Base-by-base conservation (phyloP, 2,329 filamentous ascomycete genomes). In the Fusarium sp. region DNA sequence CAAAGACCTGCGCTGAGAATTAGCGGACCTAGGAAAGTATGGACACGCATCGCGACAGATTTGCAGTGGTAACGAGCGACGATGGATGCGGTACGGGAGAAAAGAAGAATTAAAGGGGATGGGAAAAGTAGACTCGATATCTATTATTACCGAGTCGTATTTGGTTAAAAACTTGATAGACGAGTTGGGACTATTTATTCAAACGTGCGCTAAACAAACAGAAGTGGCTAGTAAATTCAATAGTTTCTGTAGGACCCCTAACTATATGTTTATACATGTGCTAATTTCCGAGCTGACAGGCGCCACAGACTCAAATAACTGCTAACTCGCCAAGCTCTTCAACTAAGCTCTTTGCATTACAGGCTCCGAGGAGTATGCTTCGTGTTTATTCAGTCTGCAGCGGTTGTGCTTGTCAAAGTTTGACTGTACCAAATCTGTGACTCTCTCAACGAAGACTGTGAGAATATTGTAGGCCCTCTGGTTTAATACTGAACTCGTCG, bases 121-220 rank as follows among this genome's bases (percentile, higher is more conserved):
- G 7, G 7, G 1, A 21, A 5, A 1, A 21, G 28, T 24, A 40
- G 5, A 40, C 28, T 2, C 10, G 4, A 10, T 32, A 10, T n/a
- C 10, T 19, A 9, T 55, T 34, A 42, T 55, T 1, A 32, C 17
- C 19, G 10, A 4, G 6, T 34, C n/a, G 5, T 7, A 7, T 28
- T 20, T 17, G 10, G 10, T 9, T 1, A 1, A 30, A 4, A 39
- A 24, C 19, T 39, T 19, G 14, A 7, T 6, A 17, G 7, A 7
- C 28, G 5, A 53, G 14, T 4, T 51, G n/a, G 12, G 24, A 51
- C 52, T 55, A 55, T 51, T 39, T 45, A 11, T 15, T n/a, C 6
- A 24, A 26, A 15, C 2, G 0, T 14, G 26, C 3, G 10, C 26
- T 21, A 34, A 2, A 40, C 14, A 3, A 11, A 3, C 34, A 32